Conservation (phyloP, 495 filamentous ascomycete genomes). For the Rhypophila decipiens region DNA sequence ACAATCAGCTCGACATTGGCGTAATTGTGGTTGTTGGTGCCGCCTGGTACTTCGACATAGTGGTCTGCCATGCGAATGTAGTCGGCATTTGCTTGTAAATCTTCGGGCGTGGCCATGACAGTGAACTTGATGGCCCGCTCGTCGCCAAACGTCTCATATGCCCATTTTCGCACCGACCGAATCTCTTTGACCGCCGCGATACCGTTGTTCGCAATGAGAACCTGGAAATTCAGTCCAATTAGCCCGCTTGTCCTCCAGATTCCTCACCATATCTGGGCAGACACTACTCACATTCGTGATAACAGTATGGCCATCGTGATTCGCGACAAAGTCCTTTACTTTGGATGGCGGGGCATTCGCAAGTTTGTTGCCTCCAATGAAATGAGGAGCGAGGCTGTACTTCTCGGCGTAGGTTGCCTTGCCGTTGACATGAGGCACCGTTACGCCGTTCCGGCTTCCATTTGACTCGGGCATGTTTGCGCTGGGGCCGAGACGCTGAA, state of each 20-base stretch:
- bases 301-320: slow-evolving; percentile 89
- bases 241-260: too few species aligned
- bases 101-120: slow-evolving; percentile 99
- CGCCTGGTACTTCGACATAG: slow-evolving; percentile 98
- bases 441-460: slow-evolving; percentile 22
- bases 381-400: slow-evolving; percentile 79
- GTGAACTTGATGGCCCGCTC: slow-evolving; percentile 98
- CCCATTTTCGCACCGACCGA: slow-evolving; percentile 97
- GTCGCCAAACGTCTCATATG: slow-evolving; percentile 98
- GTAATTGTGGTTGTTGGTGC: slow-evolving; percentile 99
- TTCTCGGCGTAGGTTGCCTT: slow-evolving; percentile 61
- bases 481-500: slow-evolving; percentile 1
- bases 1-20: slow-evolving; percentile 99
- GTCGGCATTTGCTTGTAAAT: slow-evolving; percentile 94
- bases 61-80: slow-evolving; percentile 99
- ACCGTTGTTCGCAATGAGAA: slow-evolving; percentile 99
- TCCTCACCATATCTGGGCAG: background rate
- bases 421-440: slow-evolving; percentile 43
- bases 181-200: slow-evolving; percentile 99
- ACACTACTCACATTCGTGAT: slow-evolving; percentile 77
- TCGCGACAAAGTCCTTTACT: slow-evolving; percentile 91
- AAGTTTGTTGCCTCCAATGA: slow-evolving; percentile 89
- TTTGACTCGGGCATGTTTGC: slow-evolving; percentile 34
- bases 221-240: slow-evolving; percentile 43
- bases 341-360: slow-evolving; percentile 67